These are phyloP conservation scores for Xylariales sp. DNA, from an alignment of 2,329 filamentous ascomycete genomes.

Conservation along the genomic window DNA sequence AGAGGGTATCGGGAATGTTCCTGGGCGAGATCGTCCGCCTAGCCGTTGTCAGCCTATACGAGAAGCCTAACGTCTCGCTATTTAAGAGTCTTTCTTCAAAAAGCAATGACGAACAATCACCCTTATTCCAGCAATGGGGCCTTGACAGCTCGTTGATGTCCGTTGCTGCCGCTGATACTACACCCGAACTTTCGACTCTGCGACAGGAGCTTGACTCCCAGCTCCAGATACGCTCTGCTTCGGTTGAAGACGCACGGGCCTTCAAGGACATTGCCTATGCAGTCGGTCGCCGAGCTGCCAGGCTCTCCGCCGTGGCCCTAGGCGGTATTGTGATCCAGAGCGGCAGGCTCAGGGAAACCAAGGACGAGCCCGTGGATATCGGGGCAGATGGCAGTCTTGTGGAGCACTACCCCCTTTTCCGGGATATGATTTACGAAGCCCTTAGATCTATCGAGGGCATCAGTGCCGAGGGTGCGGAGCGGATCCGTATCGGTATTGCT, in stretches of 20 bases:
- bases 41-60: constrained; percentile 77
- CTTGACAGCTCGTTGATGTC: constrained; percentile 93
- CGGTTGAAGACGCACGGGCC: constrained; percentile 85
- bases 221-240: constrained; percentile 80
- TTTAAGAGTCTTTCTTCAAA: constrained; percentile 82
- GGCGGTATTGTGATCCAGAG: constrained; percentile 86
- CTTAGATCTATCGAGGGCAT: constrained; percentile 81
- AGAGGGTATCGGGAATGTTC: constrained; percentile 98
- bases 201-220: constrained; percentile 82
- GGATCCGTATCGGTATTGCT: constrained; percentile 92
- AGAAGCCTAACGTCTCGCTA: constrained; percentile 73
- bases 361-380: constrained; percentile 82
- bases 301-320: constrained; percentile 88
- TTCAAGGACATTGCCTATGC: constrained; percentile 86
- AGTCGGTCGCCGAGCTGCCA: constrained; percentile 87
- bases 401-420: constrained; percentile 94
- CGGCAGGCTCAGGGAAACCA: constrained; percentile 71
- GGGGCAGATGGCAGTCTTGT: constrained; percentile 95
- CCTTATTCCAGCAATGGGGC: constrained; percentile 84
- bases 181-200: constrained; percentile 75
- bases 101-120: constrained; percentile 74
- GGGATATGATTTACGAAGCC: constrained; percentile 87
- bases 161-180: constrained; percentile 83
- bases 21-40: constrained; percentile 91
- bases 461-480: constrained; percentile 81